Percentiles rank a stretch among this genome's conserved stretches.
These are phyloP conservation scores for Phytophthora sp. DNA, from an alignment of 352 stramenopile genomes.

Conservation along the genomic window DNA sequence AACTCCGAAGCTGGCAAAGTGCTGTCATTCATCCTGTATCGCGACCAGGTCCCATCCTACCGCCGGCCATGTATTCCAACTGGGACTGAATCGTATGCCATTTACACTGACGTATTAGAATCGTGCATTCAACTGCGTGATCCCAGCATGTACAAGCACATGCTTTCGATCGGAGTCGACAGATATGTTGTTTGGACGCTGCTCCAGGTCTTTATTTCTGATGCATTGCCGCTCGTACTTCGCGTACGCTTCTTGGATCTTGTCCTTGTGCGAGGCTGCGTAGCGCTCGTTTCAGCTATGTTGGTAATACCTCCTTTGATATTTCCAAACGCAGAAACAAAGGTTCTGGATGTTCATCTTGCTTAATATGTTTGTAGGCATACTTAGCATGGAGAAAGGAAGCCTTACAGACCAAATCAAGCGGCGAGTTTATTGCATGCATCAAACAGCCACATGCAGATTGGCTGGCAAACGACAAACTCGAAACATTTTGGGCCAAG, in stretches of 20 bases:
- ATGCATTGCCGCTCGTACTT: conserved; percentile 41
- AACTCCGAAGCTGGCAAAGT: conserved; percentile 48
- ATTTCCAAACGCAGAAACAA: too few relatives aligned
- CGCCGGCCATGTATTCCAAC: conserved; percentile 46
- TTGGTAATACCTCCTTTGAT: too few relatives aligned
- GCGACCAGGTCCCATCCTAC: conserved; percentile 55
- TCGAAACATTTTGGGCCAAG: conserved; percentile 52
- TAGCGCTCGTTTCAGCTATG: conserved; percentile 48
- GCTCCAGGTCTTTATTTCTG: conserved; percentile 40
- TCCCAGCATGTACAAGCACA: conserved; percentile 45
- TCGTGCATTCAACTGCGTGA: conserved; percentile 43
- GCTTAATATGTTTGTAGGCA: conserved; percentile 12
- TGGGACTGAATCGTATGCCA: conserved; percentile 34
- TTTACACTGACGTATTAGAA: conserved; percentile 54
- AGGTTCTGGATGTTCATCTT: not conserved
- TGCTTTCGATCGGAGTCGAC: conserved; percentile 37
- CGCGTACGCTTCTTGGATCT: conserved; percentile 56
- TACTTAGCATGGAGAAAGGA: conserved; percentile 47
- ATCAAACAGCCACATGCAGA: conserved; percentile 32
- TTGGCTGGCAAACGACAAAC: conserved; percentile 49
- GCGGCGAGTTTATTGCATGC: conserved; percentile 24
- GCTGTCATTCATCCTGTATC: conserved; percentile 57
- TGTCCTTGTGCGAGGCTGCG: conserved; percentile 48
- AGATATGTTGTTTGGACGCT: conserved; percentile 45
- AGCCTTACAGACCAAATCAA: conserved; percentile 27